phyloP scores from a whole-genome alignment of 805 yeast genomes.

The Alloascoidea africana region DNA sequence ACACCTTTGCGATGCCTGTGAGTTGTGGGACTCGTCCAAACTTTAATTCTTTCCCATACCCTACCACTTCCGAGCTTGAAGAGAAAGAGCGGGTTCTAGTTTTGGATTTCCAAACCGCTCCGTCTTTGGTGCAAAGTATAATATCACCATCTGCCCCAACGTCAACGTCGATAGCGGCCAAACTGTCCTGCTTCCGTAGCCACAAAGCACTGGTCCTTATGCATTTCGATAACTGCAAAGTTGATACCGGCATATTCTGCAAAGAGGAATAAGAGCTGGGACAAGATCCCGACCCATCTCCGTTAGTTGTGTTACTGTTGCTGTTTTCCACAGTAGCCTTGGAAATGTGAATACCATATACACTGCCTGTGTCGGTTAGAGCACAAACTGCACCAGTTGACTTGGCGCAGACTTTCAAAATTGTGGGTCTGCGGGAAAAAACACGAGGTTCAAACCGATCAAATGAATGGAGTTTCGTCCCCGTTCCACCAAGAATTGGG shows the following conservation, averaged over 20 bases:
- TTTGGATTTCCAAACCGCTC: conserved; percentile 36
- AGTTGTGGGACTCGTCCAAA: conserved; percentile 36
- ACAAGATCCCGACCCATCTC: not conserved
- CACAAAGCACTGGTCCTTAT: conserved; percentile 25
- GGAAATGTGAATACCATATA: conserved; percentile 9
- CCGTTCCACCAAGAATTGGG: not conserved
- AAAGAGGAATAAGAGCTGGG: conserved; percentile 1
- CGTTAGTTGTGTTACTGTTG: not conserved
- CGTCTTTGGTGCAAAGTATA: conserved; percentile 51
- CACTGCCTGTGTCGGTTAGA: conserved; percentile 10
- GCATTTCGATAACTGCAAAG: not conserved
- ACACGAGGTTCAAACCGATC: conserved; percentile 1
- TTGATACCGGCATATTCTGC: not conserved
- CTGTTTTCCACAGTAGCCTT: too few species aligned
- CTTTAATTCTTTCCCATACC: conserved; percentile 24
- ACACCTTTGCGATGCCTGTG: conserved; percentile 45
- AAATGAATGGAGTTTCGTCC: not conserved
- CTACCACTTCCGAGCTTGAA: conserved; percentile 17
- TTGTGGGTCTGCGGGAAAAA: conserved; percentile 1
- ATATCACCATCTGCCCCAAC: conserved; percentile 54
- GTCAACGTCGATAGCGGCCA: conserved; percentile 53
- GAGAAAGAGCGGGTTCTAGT: conserved; percentile 19
- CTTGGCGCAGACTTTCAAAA: conserved; percentile 11
- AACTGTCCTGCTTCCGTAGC: conserved; percentile 42
- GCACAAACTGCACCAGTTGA: conserved; percentile 11